Percentiles rank a stretch among this genome's conserved stretches.
Evolutionary conservation across 371 early-diverging fungal genomes (phyloP).

Genomic region (Mortierella sp.): DNA sequence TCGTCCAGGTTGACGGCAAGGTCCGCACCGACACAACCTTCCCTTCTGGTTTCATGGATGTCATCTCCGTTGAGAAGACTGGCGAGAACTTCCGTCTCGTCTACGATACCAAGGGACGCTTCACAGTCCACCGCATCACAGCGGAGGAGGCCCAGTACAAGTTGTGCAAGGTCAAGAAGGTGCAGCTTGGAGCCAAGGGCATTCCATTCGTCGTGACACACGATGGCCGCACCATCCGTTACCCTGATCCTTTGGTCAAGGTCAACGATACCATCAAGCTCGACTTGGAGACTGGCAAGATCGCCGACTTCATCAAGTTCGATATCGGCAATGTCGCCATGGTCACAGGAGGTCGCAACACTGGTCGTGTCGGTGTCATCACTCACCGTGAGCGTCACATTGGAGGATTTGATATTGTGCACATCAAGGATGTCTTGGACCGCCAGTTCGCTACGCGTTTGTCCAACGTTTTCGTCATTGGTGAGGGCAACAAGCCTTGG

Average conservation of each 20-base stretch:
- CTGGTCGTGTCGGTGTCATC: constrained; percentile 99
- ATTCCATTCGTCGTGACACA: constrained; percentile 98
- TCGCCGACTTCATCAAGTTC: constrained; percentile 95
- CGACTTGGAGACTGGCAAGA: constrained; percentile 94
- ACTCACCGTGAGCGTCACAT: constrained; percentile 97
- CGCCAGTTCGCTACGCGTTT: constrained; percentile 91
- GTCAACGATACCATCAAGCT: constrained; percentile 99
- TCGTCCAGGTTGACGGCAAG: constrained; percentile 99
- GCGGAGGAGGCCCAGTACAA: constrained; percentile 99
- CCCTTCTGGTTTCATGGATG: constrained; percentile 99
- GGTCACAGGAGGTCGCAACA: constrained; percentile 99
- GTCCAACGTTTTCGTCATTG: constrained; percentile 94
- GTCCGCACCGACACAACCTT: constrained; percentile 98
- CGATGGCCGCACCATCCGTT: constrained; percentile 99
- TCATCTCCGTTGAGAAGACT: constrained; percentile 98
- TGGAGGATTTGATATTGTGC: constrained; percentile 97
- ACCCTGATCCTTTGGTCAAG: constrained; percentile 99
- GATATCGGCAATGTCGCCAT: constrained; percentile 96
- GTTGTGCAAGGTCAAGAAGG: constrained; percentile 98
- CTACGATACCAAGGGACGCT: constrained; percentile 99
- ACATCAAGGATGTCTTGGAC: constrained; percentile 91
- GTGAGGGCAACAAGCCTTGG: constrained; percentile 79
- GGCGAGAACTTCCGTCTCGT: constrained; percentile 99
- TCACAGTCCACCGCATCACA: constrained; percentile 99
- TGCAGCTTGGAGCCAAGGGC: constrained; percentile 93